These are phyloP conservation scores for Wallemia ichthyophaga DNA, from an alignment of 1,284 basidiomycete genomes.

Conservation along the genomic window DNA sequence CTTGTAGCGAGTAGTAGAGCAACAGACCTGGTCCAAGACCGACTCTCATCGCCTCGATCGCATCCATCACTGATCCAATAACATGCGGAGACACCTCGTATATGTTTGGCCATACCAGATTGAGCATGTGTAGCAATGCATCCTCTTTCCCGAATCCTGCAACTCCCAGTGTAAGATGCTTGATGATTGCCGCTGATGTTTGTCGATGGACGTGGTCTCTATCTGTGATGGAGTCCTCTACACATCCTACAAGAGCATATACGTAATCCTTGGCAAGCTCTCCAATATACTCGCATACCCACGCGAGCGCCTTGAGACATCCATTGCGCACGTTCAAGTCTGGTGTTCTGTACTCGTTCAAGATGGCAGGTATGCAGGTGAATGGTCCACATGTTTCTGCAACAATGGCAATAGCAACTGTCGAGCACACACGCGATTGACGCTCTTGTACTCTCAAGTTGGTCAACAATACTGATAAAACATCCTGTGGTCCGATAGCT, in stretches of 20 bases:
- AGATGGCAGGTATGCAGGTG: conserved; percentile 92
- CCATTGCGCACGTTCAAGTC: conserved; percentile 98
- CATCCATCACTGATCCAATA: conserved; percentile 79
- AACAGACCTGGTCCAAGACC: conserved; percentile 79
- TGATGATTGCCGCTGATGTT: conserved; percentile 94
- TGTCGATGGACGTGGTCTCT: conserved; percentile 94
- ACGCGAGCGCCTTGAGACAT: conserved; percentile 89
- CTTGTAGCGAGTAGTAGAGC: conserved; percentile 33
- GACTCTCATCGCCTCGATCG: conserved; percentile 73
- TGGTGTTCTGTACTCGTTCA: conserved; percentile 67
- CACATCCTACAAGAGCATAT: conserved; percentile 84
- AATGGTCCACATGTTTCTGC: conserved; percentile 96
- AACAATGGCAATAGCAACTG: conserved; percentile 84
- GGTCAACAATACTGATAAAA: conserved; percentile 78
- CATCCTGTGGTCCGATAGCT: conserved; percentile 95
- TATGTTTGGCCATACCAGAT: conserved; percentile 95
- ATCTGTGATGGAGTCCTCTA: conserved; percentile 92
- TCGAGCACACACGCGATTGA: conserved; percentile 93
- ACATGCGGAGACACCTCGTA: conserved; percentile 97
- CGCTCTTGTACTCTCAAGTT: conserved; percentile 96
- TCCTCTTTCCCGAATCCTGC: conserved; percentile 94
- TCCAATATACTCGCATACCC: conserved; percentile 99
- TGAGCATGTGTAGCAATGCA: conserved; percentile 88
- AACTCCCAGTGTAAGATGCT: conserved; percentile 86
- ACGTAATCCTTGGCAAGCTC: conserved; percentile 96